Evolutionary conservation across 345 rosid genomes (phyloP), one percentile per base, ranked within the genome.

Genomic region (Eutrema japonicum): DNA sequence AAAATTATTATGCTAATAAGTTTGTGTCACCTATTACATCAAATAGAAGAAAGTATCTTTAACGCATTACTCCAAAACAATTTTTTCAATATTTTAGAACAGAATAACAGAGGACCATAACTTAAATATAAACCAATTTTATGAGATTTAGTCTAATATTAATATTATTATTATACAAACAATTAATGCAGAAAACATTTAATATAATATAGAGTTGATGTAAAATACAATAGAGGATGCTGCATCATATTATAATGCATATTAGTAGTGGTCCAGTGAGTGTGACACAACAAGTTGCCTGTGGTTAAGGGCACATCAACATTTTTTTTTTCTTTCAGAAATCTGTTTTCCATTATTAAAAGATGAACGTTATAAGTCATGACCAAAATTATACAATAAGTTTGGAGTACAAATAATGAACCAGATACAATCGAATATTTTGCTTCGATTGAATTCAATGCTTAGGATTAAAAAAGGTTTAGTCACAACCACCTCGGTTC

Each of bases 201-300:
- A 13, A 7, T n/a, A 16, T 33, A 33, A 27, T 27, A 38, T 27
- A 11, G 46, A 59, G 55, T 35, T 50, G 53, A 67, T 18, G 22
- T 41, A 37, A 54, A 58, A 75, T 1, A 50, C 63, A 45, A 75
- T 50, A 41, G 40, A 58, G 68, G 78, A 41, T 50, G 73, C 37
- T 75, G 73, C 54, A 59, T 59, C 62, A 58, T 66, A 50, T 35
- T 18, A 67, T 18, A 66, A 49, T 48, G 67, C 42, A 66, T 47
- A 16, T 3, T 37, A 6, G 43, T 40, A 67, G 70, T 75, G 79
- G 75, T 69, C 79, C 79, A 62, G 22, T 50, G 68, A 27, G 54
- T 59, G 63, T 67, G 62, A 32, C 73, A 75, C 32, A 67, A 67
- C 35, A 75, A 42, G 73, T 68, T 68, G 74, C 70, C 18, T 76